phyloP scores from a whole-genome alignment of 352 stramenopile species.

The Phytophthora chlamydospora region DNA sequence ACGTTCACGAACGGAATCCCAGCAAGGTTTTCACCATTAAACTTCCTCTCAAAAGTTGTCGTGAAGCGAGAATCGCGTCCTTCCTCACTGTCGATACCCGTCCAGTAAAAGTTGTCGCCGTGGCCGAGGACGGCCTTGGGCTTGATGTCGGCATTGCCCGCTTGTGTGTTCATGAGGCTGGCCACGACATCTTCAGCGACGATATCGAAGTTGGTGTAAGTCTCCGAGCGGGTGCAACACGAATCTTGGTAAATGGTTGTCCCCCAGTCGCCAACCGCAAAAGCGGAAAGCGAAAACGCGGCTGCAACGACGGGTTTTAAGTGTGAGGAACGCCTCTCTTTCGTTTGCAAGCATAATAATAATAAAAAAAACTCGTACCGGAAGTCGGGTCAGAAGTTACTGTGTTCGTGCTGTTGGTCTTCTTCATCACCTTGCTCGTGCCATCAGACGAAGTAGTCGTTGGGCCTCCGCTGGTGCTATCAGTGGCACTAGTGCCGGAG shows the following conservation, averaged over 20 bases:
- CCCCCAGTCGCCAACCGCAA: slow-evolving; percentile 78
- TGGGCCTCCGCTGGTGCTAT: slow-evolving; percentile 4
- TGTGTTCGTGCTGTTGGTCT: slow-evolving; percentile 27
- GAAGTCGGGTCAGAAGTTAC: slow-evolving; percentile 62
- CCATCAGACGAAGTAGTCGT: slow-evolving; percentile 19
- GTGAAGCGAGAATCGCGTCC: slow-evolving; percentile 55
- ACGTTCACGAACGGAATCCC: slow-evolving; percentile 61
- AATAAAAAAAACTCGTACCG: slow-evolving; percentile 12
- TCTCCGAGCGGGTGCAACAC: slow-evolving; percentile 63
- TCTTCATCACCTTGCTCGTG: slow-evolving; percentile 22
- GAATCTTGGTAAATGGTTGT: slow-evolving; percentile 62
- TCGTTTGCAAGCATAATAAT: no score
- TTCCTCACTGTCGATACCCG: slow-evolving; percentile 49
- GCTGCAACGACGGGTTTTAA: slow-evolving; percentile 7
- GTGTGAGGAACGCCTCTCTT: no score
- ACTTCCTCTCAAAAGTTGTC: slow-evolving; percentile 65
- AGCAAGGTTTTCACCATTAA: slow-evolving; percentile 41
- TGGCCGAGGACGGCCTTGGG: slow-evolving; percentile 66
- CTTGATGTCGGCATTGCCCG: slow-evolving; percentile 39
- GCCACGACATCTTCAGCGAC: slow-evolving; percentile 64
- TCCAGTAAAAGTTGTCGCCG: slow-evolving; percentile 75
- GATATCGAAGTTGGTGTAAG: slow-evolving; percentile 62
- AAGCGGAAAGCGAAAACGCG: slow-evolving; percentile 51
- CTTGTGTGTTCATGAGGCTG: slow-evolving; percentile 65
- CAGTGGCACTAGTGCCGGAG: slow-evolving; percentile 16